Conservation (phyloP, 495 filamentous ascomycete species). For the Lophiostoma macrostomum region DNA sequence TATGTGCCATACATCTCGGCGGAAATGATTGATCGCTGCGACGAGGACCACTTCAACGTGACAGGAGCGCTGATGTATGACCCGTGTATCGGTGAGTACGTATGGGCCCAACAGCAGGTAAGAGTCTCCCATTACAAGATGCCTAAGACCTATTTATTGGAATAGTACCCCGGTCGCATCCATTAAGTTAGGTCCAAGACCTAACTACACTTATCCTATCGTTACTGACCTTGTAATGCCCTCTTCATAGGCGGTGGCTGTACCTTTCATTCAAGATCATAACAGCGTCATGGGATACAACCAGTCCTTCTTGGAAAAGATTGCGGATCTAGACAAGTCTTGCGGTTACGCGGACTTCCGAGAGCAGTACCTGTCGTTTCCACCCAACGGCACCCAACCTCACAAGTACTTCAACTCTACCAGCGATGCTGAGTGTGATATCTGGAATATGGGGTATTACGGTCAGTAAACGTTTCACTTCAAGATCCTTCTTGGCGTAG, state of each 20-base stretch:
- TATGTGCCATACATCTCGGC: slow-evolving; percentile 35
- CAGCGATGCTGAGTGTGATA: slow-evolving; percentile 20
- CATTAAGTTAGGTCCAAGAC: no score
- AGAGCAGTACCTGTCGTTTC: slow-evolving; percentile 26
- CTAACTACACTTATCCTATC: no score
- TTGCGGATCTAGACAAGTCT: slow-evolving; percentile 13
- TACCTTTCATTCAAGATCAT: slow-evolving; percentile 26
- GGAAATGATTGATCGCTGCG: slow-evolving; percentile 32
- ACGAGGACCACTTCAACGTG: slow-evolving; percentile 25
- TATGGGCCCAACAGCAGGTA: slow-evolving; percentile 17
- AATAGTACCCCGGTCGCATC: no score
- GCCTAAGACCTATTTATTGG: no score
- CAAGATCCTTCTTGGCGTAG: no score
- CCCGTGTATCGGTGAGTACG: slow-evolving; percentile 29
- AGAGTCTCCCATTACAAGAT: no score
- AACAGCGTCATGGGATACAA: slow-evolving; percentile 27
- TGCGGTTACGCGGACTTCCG: slow-evolving; percentile 26
- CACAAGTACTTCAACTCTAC: slow-evolving; percentile 13
- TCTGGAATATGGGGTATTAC: slow-evolving; percentile 13
- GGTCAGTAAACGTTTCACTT: no score
- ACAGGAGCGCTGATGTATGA: slow-evolving; percentile 30
- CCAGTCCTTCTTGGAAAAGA: slow-evolving; percentile 18
- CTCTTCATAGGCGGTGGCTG: slow-evolving; percentile 21
- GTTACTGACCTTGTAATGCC: no score
- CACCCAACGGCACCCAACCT: slow-evolving; percentile 17